These are phyloP conservation scores for Glebionis coronaria DNA, from an alignment of 129 eudicot genomes.

Conservation along the genomic window DNA sequence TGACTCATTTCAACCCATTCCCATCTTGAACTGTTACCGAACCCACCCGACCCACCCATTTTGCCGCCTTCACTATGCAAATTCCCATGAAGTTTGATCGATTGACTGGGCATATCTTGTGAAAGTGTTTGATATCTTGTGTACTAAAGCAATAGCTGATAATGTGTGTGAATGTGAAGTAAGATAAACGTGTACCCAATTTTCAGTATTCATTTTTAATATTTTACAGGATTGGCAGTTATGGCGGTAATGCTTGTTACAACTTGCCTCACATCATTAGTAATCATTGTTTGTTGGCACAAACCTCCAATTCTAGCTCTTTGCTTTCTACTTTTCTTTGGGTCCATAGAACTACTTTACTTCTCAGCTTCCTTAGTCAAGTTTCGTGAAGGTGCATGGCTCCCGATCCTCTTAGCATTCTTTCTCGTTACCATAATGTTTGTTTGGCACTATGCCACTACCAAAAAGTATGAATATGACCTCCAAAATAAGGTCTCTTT, in stretches of 20 bases:
- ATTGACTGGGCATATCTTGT: not conserved
- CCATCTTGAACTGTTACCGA: no score
- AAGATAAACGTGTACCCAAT: not conserved
- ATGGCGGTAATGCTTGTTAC: conserved; percentile 75
- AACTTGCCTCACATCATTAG: conserved; percentile 73
- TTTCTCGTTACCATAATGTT: conserved; percentile 61
- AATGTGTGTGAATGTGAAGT: not conserved
- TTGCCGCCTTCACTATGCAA: not conserved
- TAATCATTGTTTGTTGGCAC: conserved; percentile 70
- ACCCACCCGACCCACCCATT: not conserved
- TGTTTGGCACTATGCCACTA: conserved; percentile 80
- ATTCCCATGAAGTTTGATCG: no score
- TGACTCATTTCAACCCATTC: no score
- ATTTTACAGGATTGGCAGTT: conserved; percentile 64
- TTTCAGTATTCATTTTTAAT: conserved; percentile 6
- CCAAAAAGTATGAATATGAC: conserved; percentile 71
- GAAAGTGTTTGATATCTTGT: not conserved
- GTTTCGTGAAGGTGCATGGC: conserved; percentile 78
- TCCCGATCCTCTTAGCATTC: conserved; percentile 44
- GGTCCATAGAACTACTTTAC: conserved; percentile 65
- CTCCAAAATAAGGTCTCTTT: conserved; percentile 75
- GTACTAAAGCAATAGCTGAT: not conserved
- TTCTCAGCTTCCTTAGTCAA: conserved; percentile 58
- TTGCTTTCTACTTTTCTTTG: conserved; percentile 65
- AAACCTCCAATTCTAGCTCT: conserved; percentile 51